phyloP scores from a whole-genome alignment of 139 green algal genomes.

The Coelastrella sp. region DNA sequence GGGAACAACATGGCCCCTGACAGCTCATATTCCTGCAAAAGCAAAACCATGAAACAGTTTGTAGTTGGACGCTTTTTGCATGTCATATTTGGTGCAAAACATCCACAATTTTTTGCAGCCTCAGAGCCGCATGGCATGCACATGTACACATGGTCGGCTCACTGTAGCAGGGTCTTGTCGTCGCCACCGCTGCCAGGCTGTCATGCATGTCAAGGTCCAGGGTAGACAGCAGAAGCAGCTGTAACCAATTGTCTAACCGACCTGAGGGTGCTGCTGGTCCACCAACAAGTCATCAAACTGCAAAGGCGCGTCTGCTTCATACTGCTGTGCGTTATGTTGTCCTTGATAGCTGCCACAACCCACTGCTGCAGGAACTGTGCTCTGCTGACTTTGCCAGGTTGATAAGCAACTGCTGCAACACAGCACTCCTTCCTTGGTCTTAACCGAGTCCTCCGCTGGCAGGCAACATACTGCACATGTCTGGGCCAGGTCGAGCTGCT shows the following conservation, averaged over 20 bases:
- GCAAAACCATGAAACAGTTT: too few species aligned
- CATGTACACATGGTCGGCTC: too few species aligned
- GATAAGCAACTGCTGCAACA: background rate
- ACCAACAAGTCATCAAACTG: background rate
- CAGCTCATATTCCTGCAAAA: too few species aligned
- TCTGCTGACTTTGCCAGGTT: background rate
- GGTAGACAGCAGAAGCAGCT: too few species aligned
- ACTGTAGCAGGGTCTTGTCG: too few species aligned
- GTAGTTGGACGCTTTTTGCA: too few species aligned
- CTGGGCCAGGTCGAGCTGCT: background rate
- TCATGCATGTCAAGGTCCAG: too few species aligned
- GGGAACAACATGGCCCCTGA: too few species aligned
- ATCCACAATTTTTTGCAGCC: too few species aligned
- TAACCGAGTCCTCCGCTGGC: background rate
- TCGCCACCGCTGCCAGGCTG: too few species aligned
- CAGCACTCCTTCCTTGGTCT: background rate
- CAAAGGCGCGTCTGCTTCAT: background rate
- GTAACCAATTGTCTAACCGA: background rate
- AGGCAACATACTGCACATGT: background rate
- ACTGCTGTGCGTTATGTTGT: background rate
- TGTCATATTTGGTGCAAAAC: too few species aligned
- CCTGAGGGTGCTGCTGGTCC: background rate
- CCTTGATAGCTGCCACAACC: background rate
- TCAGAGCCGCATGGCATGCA: too few species aligned
- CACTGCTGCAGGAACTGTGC: background rate